phyloP scores from a whole-genome alignment of 495 filamentous ascomycete species.

The Aspergillus avenaceus region DNA sequence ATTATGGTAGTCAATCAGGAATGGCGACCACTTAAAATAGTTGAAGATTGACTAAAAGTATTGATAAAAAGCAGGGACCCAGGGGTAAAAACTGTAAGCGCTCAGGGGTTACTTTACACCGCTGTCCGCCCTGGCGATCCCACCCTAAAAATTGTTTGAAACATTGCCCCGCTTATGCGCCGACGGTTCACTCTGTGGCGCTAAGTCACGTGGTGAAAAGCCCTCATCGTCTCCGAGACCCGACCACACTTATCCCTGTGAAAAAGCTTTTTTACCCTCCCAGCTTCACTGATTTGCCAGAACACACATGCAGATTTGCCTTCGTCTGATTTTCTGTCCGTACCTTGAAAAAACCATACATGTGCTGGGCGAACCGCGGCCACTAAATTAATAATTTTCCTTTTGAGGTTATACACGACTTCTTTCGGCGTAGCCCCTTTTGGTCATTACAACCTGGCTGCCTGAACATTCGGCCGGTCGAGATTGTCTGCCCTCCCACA shows the following conservation, averaged over 20 bases:
- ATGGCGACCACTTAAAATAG: background rate
- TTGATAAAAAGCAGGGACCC: conserved; percentile 6
- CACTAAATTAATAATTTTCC: background rate
- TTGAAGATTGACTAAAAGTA: background rate
- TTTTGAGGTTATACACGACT: background rate
- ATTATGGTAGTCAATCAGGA: too few relatives aligned
- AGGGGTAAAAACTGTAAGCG: conserved; percentile 6
- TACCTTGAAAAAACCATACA: background rate
- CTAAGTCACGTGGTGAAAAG: conserved; percentile 9
- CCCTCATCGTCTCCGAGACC: background rate
- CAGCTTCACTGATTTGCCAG: background rate
- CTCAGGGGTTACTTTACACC: conserved; percentile 15
- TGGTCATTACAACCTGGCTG: background rate
- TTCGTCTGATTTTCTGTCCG: background rate
- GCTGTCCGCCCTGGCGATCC: conserved; percentile 9
- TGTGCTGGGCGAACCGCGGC: background rate
- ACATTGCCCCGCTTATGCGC: conserved; percentile 9
- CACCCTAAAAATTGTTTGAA: conserved; percentile 12
- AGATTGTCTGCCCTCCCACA: background rate
- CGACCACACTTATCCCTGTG: conserved; percentile 3
- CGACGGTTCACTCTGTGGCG: conserved; percentile 1
- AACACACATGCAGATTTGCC: background rate
- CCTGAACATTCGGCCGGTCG: background rate
- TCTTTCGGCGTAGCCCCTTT: background rate
- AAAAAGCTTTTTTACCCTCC: background rate